Conservation (phyloP, 1,284 basidiomycete species). For the Cryptococcus floricola region DNA sequence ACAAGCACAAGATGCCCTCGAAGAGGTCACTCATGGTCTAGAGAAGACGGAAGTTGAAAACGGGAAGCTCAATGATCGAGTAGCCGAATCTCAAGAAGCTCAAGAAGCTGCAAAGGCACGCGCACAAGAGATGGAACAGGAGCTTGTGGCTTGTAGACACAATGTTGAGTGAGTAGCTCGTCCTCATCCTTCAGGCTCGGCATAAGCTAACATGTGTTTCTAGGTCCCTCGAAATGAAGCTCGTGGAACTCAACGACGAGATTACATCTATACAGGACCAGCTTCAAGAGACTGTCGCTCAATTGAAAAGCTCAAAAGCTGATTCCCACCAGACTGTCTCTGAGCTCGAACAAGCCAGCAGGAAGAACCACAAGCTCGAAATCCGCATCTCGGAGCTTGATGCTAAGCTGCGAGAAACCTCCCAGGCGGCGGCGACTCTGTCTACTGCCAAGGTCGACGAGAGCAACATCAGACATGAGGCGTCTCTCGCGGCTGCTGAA, state of each 20-base stretch:
- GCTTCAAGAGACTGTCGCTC: neutral
- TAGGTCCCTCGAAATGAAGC: neutral
- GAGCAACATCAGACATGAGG: constrained; percentile 9
- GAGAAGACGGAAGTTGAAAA: neutral
- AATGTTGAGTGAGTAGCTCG: no score
- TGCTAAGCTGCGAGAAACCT: constrained; percentile 10
- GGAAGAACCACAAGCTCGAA: constrained; percentile 19
- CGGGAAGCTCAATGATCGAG: neutral
- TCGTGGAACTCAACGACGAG: constrained; percentile 15
- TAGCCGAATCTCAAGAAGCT: neutral
- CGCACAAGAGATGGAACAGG: neutral
- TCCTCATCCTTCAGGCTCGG: neutral
- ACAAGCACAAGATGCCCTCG: neutral
- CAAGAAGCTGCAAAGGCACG: neutral
- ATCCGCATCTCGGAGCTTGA: constrained; percentile 16
- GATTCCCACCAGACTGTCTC: neutral
- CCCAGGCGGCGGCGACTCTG: constrained; percentile 27
- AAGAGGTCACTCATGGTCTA: neutral
- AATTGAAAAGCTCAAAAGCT: neutral
- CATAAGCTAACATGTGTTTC: neutral
- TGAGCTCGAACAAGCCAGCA: constrained; percentile 14
- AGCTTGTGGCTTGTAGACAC: neutral
- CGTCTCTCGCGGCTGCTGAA: neutral
- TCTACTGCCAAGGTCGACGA: constrained; percentile 10
- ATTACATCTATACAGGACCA: neutral